phyloP scores from a whole-genome alignment of 768 basidiomycete species.

The Chlorophyllum brunneum region DNA sequence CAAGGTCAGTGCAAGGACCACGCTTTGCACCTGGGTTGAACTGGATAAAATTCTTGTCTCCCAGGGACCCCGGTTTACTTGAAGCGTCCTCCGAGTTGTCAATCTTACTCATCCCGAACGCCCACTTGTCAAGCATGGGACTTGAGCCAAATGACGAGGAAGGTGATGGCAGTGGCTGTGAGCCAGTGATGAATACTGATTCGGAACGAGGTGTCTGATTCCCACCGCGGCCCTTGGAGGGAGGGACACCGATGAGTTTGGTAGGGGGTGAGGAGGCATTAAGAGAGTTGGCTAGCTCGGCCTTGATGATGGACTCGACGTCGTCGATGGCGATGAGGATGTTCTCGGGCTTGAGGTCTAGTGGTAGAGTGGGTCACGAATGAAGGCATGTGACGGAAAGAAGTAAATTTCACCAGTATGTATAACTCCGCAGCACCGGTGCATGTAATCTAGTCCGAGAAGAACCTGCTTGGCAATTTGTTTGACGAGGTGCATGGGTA shows the following conservation, averaged over 20 bases:
- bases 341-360: slow-evolving; percentile 96
- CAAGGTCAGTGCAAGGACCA: slow-evolving; percentile 29
- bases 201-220: slow-evolving; percentile 93
- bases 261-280: slow-evolving; percentile 48
- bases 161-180: slow-evolving; percentile 88
- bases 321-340: slow-evolving; percentile 96
- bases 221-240: slow-evolving; percentile 88
- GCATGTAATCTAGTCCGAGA: slow-evolving; percentile 96
- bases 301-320: slow-evolving; percentile 87
- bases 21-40: slow-evolving; percentile 16
- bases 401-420: slow-evolving; percentile 65
- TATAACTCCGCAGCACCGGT: slow-evolving; percentile 94
- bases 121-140: slow-evolving; percentile 79
- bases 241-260: slow-evolving; percentile 89
- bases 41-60: slow-evolving; percentile 3
- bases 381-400: not conserved
- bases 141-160: slow-evolving; percentile 67
- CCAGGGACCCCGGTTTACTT: slow-evolving; percentile 14
- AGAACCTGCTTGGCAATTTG: slow-evolving; percentile 98
- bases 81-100: slow-evolving; percentile 39
- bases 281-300: slow-evolving; percentile 60
- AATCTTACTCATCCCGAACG: slow-evolving; percentile 92
- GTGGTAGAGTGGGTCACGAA: slow-evolving; percentile 8
- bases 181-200: slow-evolving; percentile 78
- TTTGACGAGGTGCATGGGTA: slow-evolving; percentile 87